Percentiles rank a stretch among this genome's conserved stretches.
Conservation (phyloP, 306 rosid species). For the Casuarina cunninghamiana region DNA sequence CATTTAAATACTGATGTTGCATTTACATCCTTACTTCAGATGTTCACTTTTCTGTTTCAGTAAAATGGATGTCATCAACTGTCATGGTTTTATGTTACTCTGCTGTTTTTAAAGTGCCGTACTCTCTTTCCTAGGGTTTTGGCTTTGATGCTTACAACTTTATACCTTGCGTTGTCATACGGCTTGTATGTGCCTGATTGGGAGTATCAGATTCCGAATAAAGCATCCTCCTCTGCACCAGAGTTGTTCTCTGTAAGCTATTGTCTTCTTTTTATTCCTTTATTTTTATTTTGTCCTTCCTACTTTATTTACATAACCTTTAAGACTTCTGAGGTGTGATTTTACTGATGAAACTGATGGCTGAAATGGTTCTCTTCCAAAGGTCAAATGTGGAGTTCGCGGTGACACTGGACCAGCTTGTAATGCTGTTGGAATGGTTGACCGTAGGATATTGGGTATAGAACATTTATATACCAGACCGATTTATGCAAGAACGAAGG, state of each 20-base stretch:
- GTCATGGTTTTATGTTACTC: not conserved
- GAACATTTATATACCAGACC: constrained; percentile 68
- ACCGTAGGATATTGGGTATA: constrained; percentile 72
- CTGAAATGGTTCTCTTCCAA: constrained; percentile 16
- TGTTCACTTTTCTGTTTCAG: not conserved
- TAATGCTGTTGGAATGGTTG: constrained; percentile 89
- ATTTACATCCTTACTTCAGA: not conserved
- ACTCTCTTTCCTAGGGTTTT: constrained; percentile 47
- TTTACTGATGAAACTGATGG: constrained; percentile 7
- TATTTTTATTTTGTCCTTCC: not conserved
- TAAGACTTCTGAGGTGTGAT: not conserved
- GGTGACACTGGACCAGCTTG: constrained; percentile 86
- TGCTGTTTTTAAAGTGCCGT: not conserved
- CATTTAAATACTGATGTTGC: not conserved
- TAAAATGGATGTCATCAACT: not conserved
- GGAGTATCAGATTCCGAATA: constrained; percentile 67
- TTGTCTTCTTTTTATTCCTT: not conserved
- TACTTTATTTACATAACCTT: not conserved
- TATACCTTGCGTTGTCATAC: constrained; percentile 60
- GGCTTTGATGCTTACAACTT: constrained; percentile 50
- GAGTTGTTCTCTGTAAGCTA: constrained; percentile 67
- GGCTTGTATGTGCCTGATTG: constrained; percentile 89
- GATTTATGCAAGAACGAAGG: constrained; percentile 68
- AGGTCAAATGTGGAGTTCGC: constrained; percentile 90
- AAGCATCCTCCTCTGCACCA: constrained; percentile 41